These are phyloP conservation scores for Colletotrichum sidae DNA, from an alignment of 2,329 filamentous ascomycete genomes.

Conservation along the genomic window DNA sequence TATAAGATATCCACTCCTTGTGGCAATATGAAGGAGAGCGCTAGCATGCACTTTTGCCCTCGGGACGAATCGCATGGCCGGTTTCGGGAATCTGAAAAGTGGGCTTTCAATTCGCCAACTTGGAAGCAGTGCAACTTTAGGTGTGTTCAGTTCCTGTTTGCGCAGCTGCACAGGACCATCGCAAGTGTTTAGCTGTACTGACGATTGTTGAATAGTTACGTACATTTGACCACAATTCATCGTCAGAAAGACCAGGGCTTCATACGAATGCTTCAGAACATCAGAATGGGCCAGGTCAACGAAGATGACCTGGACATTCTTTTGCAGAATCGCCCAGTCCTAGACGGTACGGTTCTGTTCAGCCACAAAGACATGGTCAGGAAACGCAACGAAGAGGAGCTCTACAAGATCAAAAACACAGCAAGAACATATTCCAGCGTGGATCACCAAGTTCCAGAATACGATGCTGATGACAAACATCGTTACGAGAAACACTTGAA, in stretches of 20 bases:
- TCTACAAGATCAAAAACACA: neutral
- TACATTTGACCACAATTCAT: conserved; percentile 66
- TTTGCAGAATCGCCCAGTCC: conserved; percentile 53
- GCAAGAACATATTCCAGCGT: neutral
- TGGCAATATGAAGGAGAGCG: neutral
- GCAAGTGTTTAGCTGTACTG: neutral
- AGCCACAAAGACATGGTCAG: neutral
- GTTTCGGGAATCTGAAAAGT: conserved; percentile 64
- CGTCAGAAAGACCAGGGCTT: conserved; percentile 67
- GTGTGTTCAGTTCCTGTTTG: neutral
- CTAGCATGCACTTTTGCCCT: conserved; percentile 54
- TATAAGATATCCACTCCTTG: neutral
- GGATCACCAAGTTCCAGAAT: neutral
- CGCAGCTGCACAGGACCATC: neutral
- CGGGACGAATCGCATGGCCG: conserved; percentile 43
- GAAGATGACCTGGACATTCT: conserved; percentile 53
- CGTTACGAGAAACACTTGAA: neutral
- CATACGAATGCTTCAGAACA: conserved; percentile 66
- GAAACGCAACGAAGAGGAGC: neutral
- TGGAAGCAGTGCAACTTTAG: conserved; percentile 67
- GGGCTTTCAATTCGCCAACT: conserved; percentile 67
- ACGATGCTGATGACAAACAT: neutral
- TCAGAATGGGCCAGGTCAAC: conserved; percentile 59
- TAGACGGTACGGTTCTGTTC: neutral
- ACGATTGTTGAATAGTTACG: conserved; percentile 42